Evolutionary conservation across 768 basidiomycete species (phyloP).

Genomic region (Tylopilus subfusipes): DNA sequence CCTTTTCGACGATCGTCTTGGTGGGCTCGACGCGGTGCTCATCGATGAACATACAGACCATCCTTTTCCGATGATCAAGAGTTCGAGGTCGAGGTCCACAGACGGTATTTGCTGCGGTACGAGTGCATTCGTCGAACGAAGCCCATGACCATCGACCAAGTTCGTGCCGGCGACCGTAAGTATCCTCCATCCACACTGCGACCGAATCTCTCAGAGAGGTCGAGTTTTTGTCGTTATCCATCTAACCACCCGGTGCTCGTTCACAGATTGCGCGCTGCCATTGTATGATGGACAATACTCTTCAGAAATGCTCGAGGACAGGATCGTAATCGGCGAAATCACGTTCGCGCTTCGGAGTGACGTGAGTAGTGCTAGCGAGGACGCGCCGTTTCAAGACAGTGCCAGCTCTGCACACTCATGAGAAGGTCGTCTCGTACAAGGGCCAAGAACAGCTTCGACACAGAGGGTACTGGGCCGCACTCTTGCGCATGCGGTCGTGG

Average conservation of each 20-base stretch:
- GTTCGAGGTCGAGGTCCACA: constrained; percentile 22
- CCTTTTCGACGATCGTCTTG: background rate
- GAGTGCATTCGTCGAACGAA: constrained; percentile 27
- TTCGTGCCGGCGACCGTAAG: constrained; percentile 21
- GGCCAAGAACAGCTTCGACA: background rate
- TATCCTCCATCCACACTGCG: background rate
- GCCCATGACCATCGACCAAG: constrained; percentile 18
- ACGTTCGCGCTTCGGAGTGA: constrained; percentile 16
- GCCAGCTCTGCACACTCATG: background rate
- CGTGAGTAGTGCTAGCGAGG: background rate
- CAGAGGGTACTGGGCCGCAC: background rate
- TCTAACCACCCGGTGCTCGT: background rate
- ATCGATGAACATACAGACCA: constrained; percentile 8
- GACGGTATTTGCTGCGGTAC: constrained; percentile 19
- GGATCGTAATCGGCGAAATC: constrained; percentile 22
- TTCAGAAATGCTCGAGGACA: constrained; percentile 14
- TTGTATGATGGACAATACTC: constrained; percentile 14
- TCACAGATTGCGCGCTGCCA: constrained; percentile 22
- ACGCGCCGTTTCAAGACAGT: background rate
- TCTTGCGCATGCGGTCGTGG: background rate
- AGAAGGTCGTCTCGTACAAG: background rate
- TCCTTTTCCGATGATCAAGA: constrained; percentile 12
- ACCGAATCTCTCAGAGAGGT: background rate
- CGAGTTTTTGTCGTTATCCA: background rate
- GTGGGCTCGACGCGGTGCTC: background rate